phyloP scores from a whole-genome alignment of 371 early-diverging fungal genomes.

The Rhizopus sp. region DNA sequence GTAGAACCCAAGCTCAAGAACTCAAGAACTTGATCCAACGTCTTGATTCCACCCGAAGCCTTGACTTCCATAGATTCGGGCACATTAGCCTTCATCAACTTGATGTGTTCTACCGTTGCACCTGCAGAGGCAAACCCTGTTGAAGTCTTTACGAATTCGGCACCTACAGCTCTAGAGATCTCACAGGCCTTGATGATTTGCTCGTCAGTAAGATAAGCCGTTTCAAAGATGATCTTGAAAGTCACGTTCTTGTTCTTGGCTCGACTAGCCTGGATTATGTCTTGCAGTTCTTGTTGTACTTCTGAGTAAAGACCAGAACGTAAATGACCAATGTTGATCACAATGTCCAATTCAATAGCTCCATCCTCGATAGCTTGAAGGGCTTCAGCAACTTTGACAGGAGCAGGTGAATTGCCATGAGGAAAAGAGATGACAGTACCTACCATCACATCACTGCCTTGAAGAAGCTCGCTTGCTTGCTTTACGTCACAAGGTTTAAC shows the following conservation, averaged over 20 bases:
- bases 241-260: conserved; percentile 43
- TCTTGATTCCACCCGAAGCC: conserved; percentile 69
- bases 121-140: conserved; percentile 67
- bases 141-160: conserved; percentile 71
- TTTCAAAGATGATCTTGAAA: conserved; percentile 71
- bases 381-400: conserved; percentile 60
- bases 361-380: conserved; percentile 60
- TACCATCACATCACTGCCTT: conserved; percentile 53
- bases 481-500: conserved; percentile 69
- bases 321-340: conserved; percentile 63
- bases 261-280: conserved; percentile 47
- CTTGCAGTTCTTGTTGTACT: conserved; percentile 53
- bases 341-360: conserved; percentile 68
- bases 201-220: conserved; percentile 59
- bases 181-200: conserved; percentile 59
- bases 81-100: conserved; percentile 56
- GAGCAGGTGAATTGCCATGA: conserved; percentile 61
- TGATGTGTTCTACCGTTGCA: conserved; percentile 56
- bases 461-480: conserved; percentile 47
- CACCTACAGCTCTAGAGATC: conserved; percentile 55
- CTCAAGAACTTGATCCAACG: conserved; percentile 59
- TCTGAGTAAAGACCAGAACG: conserved; percentile 51
- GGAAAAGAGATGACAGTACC: conserved; percentile 72
- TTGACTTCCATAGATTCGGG: conserved; percentile 55
- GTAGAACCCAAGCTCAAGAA: conserved; percentile 62